phyloP scores from a whole-genome alignment of 1,139 yeast genomes.

The Debaryomyces udenii region DNA sequence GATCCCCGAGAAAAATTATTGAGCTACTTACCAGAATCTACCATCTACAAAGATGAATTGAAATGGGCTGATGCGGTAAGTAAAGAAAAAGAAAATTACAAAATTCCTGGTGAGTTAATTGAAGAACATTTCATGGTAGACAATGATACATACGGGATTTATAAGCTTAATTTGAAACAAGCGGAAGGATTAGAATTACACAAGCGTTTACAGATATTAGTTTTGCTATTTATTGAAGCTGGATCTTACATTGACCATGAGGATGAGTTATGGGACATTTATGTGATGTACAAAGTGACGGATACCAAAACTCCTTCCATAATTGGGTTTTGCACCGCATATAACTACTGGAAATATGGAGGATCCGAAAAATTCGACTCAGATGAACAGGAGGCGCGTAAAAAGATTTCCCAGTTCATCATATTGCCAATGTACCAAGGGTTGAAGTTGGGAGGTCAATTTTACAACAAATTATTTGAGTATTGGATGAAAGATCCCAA shows the following conservation, averaged over 20 bases:
- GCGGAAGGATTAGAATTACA: constrained; percentile 57
- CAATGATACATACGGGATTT: constrained; percentile 37
- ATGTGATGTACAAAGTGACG: constrained; percentile 51
- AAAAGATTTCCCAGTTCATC: constrained; percentile 86
- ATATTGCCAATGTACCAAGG: constrained; percentile 81
- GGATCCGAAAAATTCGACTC: constrained; percentile 61
- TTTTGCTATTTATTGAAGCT: constrained; percentile 86
- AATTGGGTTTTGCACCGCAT: constrained; percentile 82
- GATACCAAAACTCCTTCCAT: constrained; percentile 44
- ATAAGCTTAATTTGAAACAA: constrained; percentile 42
- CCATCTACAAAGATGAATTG: constrained; percentile 62
- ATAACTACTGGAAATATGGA: constrained; percentile 79
- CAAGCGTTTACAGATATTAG: constrained; percentile 74
- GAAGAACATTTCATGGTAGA: constrained; percentile 31
- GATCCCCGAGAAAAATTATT: constrained; percentile 56
- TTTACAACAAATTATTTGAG: constrained; percentile 60
- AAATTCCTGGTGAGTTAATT: constrained; percentile 54
- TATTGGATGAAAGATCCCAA: constrained; percentile 55
- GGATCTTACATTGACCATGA: constrained; percentile 82
- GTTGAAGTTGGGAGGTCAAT: constrained; percentile 65
- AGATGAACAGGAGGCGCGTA: constrained; percentile 49
- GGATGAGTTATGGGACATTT: constrained; percentile 76
- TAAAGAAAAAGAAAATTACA: constrained; percentile 46
- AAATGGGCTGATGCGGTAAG: constrained; percentile 64
- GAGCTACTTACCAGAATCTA: constrained; percentile 62